Evolutionary conservation across 352 stramenopile species (phyloP), one percentile per base, ranked within the genome.

Genomic region (Globisporangium megalacanthum): DNA sequence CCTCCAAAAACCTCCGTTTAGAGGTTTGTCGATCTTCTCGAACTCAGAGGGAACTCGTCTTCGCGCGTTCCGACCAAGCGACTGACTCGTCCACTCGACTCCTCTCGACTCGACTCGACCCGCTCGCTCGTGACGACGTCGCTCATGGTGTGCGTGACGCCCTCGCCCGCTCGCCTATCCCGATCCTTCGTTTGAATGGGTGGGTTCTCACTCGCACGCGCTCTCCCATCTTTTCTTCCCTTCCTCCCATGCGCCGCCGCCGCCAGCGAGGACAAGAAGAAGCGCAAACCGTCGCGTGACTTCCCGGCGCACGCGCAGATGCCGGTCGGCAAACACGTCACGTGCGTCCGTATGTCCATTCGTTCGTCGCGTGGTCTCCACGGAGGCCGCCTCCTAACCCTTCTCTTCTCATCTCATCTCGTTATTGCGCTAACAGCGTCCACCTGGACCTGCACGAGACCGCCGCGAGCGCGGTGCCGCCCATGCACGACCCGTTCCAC

Each of bases 271-370:
- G 78, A 88, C 71, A 89, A 88, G 73, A 89, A 88, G 72, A 92
- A 92, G 77, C 80, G 83, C 57, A 93, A 93, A 67, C 80, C 83
- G 3, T 93, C 83, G 57, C 64, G 71, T 49, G 82, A 90, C 58
- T 89, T 93, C 61, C 83, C 83, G 14, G 79, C 70, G 17, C 76
- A 91, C 52, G 77, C 80, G n/a, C 61, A 86, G 41, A 69, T 89
- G 56, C 83, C 80, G 3, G 52, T 79, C 22, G 77, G 74, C 53
- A 93, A 93, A 52, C 62, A 68, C 33, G 44, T 69, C 49, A 72
- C 67, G 55, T 77, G 63, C 49, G 63, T 62, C 52, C 6, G 20
- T 46, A 4, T 29, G 25, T 29, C 25, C 25, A 4, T 29, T 4
- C 25, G 25, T 29, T 4, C 25, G 25, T 29, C 25, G 25, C 25